phyloP scores from a whole-genome alignment of 495 filamentous ascomycete species.

The Amphirosellinia nigrospora region DNA sequence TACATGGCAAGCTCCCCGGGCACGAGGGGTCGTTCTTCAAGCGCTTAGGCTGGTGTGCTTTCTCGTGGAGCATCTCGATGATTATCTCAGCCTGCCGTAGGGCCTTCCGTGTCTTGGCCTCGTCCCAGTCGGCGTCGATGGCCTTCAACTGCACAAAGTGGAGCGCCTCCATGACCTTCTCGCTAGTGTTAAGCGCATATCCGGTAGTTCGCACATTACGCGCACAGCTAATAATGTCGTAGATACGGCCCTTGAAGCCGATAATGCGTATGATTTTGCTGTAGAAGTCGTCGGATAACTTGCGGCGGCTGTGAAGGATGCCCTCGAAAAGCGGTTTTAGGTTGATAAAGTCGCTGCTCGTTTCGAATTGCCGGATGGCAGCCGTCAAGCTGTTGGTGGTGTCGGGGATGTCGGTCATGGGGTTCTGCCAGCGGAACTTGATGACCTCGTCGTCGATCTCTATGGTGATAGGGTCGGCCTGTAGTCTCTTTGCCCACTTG shows the following conservation, averaged over 20 bases:
- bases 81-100: constrained; percentile 56
- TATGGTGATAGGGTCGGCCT: constrained; percentile 64
- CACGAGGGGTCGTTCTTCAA: background rate
- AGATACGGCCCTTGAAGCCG: constrained; percentile 46
- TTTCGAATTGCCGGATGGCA: constrained; percentile 58
- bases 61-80: constrained; percentile 57
- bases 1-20: constrained; percentile 33
- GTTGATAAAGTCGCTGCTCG: constrained; percentile 64
- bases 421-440: constrained; percentile 58
- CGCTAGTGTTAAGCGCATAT: constrained; percentile 52
- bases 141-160: constrained; percentile 57
- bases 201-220: constrained; percentile 54
- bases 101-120: constrained; percentile 41
- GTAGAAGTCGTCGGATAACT: constrained; percentile 43
- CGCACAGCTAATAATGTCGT: constrained; percentile 60
- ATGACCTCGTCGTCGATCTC: constrained; percentile 64
- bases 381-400: constrained; percentile 44
- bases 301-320: constrained; percentile 50
- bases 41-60: constrained; percentile 42
- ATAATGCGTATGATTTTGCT: constrained; percentile 52
- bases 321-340: constrained; percentile 65
- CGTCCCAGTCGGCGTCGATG: constrained; percentile 48
- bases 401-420: constrained; percentile 39
- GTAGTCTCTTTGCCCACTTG: constrained; percentile 58
- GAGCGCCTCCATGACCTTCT: constrained; percentile 56